Evolutionary conservation across 306 rosid genomes (phyloP), one percentile per base, ranked within the genome.

Genomic region (Quercus berberidifolia): DNA sequence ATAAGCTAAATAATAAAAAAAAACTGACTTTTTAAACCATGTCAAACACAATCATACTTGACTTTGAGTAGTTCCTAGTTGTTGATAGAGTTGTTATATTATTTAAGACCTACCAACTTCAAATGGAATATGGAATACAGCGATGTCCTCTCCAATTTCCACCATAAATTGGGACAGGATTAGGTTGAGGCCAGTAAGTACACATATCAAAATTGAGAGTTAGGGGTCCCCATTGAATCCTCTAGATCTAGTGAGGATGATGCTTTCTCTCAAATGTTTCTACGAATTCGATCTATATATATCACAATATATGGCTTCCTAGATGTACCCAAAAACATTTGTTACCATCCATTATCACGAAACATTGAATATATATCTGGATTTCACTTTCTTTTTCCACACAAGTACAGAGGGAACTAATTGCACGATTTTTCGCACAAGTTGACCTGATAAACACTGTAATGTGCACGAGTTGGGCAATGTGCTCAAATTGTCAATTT

Each of bases 71-170:
- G 14, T 49, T 49, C 15, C 13, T 3, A 12, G 54, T 49, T 49
- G 54, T 12, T 25, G 35, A 60, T 12, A 60, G 35, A 60, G 13
- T 20, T 62, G 25, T 15, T 25, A 23, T 4, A 8, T 38, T 8
- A 38, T 38, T 38, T 23, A 26, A 4, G 5, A 6, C 14, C 7
- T 15, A 58, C 5, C 49, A 65, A 64, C 33, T 15, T 18, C 21
- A 5, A 30, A 49, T 20, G 72, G 70, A 79, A 79, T 73, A 84
- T 87, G 91, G 88, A 77, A 68, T 90, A 78, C 91, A 87, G 90
- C 91, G 75, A 73, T 56, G 69, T 74, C 56, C 28, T 67, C 56
- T 69, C 80, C 76, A 71, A 41, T 8, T 41, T 8, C 83, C 69
- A 86, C 19, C 75, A 17, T 41, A 41, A 41, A 41, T 8, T 67